A percentile compares a stretch with the other conserved stretches of the same genome.
These are phyloP conservation scores for Blastomyces parvus DNA, from an alignment of 2,329 filamentous ascomycete genomes.

Conservation along the genomic window DNA sequence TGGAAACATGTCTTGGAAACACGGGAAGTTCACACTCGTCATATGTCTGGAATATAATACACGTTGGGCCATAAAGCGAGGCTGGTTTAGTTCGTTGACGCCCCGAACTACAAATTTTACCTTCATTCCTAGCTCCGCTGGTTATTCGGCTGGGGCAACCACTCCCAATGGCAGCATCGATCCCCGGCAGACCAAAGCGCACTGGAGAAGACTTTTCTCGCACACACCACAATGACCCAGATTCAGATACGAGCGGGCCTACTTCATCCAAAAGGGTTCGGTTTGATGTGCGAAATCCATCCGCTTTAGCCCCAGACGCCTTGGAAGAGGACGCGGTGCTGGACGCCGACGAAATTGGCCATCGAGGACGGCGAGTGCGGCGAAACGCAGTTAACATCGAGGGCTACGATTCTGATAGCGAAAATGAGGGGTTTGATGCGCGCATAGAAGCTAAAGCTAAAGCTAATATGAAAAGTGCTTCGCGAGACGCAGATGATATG, in stretches of 20 bases:
- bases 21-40: neutral
- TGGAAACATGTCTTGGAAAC: neutral
- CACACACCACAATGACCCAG: constrained; percentile 54
- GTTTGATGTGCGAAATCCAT: constrained; percentile 92
- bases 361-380: constrained; percentile 62
- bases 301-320: constrained; percentile 74
- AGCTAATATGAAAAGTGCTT: constrained; percentile 27
- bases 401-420: constrained; percentile 88
- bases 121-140: neutral
- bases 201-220: constrained; percentile 72
- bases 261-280: constrained; percentile 63
- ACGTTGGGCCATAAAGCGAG: neutral
- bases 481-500: constrained; percentile 58
- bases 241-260: constrained; percentile 33
- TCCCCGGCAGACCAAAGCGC: constrained; percentile 69
- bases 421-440: constrained; percentile 79
- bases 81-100: neutral
- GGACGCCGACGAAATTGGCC: constrained; percentile 85
- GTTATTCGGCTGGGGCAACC: constrained; percentile 31
- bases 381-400: constrained; percentile 93
- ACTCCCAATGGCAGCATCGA: constrained; percentile 28
- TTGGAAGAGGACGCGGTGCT: constrained; percentile 61
- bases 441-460: constrained; percentile 55
- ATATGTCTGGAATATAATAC: neutral
- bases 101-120: neutral